These are phyloP conservation scores for Leccinum rimulosum DNA, from an alignment of 768 basidiomycete species.

Conservation along the genomic window DNA sequence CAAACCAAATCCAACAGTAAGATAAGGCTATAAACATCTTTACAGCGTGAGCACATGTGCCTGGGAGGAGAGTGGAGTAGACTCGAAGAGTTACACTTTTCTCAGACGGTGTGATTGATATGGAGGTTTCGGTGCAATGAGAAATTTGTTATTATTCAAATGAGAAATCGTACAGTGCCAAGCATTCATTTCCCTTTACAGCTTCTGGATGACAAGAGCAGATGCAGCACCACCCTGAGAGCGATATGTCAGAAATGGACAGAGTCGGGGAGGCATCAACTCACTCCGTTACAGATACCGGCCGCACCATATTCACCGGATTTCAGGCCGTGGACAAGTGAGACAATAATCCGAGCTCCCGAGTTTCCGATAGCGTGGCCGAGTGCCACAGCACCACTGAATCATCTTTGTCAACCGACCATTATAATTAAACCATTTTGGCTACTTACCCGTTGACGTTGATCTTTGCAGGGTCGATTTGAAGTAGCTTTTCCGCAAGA, in stretches of 20 bases:
- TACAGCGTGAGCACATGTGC: slow-evolving; percentile 6
- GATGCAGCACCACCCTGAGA: slow-evolving; percentile 87
- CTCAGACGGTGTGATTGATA: slow-evolving; percentile 6
- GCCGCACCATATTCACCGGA: slow-evolving; percentile 92
- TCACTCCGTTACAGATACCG: slow-evolving; percentile 94
- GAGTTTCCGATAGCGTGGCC: slow-evolving; percentile 97
- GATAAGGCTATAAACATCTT: slow-evolving; percentile 20
- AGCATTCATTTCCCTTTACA: slow-evolving; percentile 45
- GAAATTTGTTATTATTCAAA: slow-evolving; percentile 14
- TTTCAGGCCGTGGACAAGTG: slow-evolving; percentile 88
- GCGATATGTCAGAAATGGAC: slow-evolving; percentile 17
- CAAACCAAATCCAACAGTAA: neutral
- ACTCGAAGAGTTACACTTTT: slow-evolving; percentile 4
- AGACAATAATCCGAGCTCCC: slow-evolving; percentile 91
- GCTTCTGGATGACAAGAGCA: slow-evolving; percentile 83
- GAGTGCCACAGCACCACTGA: slow-evolving; percentile 92
- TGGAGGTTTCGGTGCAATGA: slow-evolving; percentile 7
- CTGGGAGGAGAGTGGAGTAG: neutral
- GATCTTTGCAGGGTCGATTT: slow-evolving; percentile 82
- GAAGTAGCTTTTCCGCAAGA: slow-evolving; percentile 85
- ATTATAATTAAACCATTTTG: slow-evolving; percentile 1
- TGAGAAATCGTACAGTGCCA: slow-evolving; percentile 16
- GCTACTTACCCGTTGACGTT: slow-evolving; percentile 78
- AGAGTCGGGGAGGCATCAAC: slow-evolving; percentile 32
- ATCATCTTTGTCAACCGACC: slow-evolving; percentile 10